These are phyloP conservation scores for Trichoderma oligosporum DNA, from an alignment of 2,329 filamentous ascomycete genomes.

Conservation along the genomic window DNA sequence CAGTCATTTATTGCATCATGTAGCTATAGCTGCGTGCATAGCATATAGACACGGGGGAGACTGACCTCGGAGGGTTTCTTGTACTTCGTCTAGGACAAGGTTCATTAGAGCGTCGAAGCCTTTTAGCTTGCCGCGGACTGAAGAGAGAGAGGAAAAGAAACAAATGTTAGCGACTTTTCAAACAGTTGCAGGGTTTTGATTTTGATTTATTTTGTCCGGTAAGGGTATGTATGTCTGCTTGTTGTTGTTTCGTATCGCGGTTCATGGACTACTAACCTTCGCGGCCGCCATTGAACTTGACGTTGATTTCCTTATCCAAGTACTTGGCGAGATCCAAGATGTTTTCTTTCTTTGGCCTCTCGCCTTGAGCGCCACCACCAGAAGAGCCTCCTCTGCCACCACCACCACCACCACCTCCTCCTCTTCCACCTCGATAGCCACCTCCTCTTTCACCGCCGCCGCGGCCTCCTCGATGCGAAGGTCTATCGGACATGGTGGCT, in stretches of 20 bases:
- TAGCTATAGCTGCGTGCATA: no score
- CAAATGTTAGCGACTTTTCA: no score
- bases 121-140: conserved; percentile 85
- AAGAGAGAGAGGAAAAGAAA: not conserved
- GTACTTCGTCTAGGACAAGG: conserved; percentile 88
- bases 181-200: no score
- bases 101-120: conserved; percentile 99
- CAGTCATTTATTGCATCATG: no score
- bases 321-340: conserved; percentile 94
- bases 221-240: no score
- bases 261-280: conserved; percentile 66
- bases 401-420: conserved; percentile 46
- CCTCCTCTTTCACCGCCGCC: conserved; percentile 34
- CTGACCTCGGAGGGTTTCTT: conserved; percentile 80
- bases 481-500: conserved; percentile 48
- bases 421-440: conserved; percentile 40
- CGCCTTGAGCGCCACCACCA: conserved; percentile 51
- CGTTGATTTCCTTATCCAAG: conserved; percentile 91
- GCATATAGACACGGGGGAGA: no score
- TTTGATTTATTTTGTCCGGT: no score
- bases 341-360: conserved; percentile 96
- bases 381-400: conserved; percentile 41
- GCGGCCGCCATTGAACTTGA: conserved; percentile 94
- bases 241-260: not conserved
- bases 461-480: conserved; percentile 45